Base-by-base conservation (phyloP, 192 early-diverging fungal genomes). In the Dissophora ornata region DNA sequence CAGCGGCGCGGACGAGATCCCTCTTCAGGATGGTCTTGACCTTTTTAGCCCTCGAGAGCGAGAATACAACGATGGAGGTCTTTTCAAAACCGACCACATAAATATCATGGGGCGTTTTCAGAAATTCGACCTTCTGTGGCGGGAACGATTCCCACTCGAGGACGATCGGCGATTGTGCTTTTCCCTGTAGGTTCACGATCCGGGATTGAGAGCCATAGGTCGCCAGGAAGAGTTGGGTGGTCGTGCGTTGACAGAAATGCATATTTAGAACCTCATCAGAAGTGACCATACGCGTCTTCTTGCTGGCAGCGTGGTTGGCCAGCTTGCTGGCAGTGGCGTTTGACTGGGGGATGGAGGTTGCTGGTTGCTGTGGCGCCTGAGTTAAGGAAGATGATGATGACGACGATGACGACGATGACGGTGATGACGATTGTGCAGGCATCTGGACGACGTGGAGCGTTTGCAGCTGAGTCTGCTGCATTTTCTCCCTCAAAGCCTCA, bases 61-160 rank as follows among this genome's bases (percentile, higher is more conserved):
- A 77, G 50, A 62, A 77, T 0, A 67, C 18, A 1, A 51, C 53
- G 24, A 77, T 67, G 9, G 58, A 48, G 0, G 73, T 44, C 46
- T 77, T 77, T 34, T 77, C 64, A 51, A 77, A 77, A 6, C 73
- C 73, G 26, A 77, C 47, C 1, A 62, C 73, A 51, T 77, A 77
- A n/a, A 77, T 67, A 28, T 77, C 73, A 8, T 62, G 32, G 2
- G 12, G 18, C 0, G 73, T 57, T 53, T 57, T 77, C 16, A 77
- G 19, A 25, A 77, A 77, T 34, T 77, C 73, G 33, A 77, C 65
- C 29, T 67, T 77, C 25, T 77, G 73, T 15, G 73, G 73, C 4
- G 73, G 64, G 18, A 26, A 60, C 9, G 44, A 26, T 10, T 48
- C 52, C 73, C 73, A 77, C 18, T 77, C 73, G 3, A 77, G 59